A percentile compares a stretch with the other conserved stretches of the same genome.
These are phyloP conservation scores for Sanghuangporus weigelae DNA, from an alignment of 1,284 basidiomycete genomes.

Conservation along the genomic window DNA sequence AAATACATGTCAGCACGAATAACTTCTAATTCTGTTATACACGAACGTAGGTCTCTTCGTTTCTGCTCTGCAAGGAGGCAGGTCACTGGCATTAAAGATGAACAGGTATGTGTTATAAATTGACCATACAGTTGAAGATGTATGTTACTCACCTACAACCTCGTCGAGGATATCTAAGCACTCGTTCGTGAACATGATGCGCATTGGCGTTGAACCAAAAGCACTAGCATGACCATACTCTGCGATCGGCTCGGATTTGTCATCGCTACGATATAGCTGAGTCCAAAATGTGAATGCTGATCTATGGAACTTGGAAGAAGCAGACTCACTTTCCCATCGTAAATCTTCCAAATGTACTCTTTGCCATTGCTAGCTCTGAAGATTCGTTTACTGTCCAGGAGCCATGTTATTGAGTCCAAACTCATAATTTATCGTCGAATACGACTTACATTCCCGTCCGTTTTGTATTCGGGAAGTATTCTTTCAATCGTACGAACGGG, in stretches of 20 bases:
- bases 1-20: no score
- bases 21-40: background rate
- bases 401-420: background rate
- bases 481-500: background rate
- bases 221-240: background rate
- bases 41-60: background rate
- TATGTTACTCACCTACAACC: background rate
- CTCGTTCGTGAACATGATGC: background rate
- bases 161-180: background rate
- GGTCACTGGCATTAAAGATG: background rate
- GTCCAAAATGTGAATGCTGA: background rate
- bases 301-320: background rate
- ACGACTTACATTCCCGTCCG: background rate
- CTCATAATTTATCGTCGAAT: background rate
- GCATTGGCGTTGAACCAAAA: background rate
- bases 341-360: background rate
- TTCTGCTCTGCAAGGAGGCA: background rate
- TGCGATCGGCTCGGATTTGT: background rate
- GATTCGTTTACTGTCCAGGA: background rate
- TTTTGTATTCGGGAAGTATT: background rate
- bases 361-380: background rate
- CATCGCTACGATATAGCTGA: background rate
- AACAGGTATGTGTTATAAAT: background rate
- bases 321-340: background rate
- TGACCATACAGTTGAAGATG: background rate